Percentiles rank a stretch among this genome's conserved stretches.
Conservation (phyloP, 805 yeast genomes). For the Yarrowia phangngaensis region DNA sequence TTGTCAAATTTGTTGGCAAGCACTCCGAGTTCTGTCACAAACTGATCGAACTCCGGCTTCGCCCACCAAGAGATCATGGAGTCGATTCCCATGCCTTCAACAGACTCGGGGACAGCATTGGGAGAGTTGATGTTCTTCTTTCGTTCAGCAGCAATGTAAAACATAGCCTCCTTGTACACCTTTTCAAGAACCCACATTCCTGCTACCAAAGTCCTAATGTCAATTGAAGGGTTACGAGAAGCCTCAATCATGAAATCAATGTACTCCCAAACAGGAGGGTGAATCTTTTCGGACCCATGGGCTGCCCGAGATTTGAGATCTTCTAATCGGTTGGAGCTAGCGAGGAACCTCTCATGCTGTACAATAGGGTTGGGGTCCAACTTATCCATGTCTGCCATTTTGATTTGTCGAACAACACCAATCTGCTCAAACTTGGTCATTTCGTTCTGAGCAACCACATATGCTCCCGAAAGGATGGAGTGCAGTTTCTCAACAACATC, state of each 20-base stretch:
- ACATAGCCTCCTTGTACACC: constrained; percentile 26
- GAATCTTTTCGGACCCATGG: constrained; percentile 20
- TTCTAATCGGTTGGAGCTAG: neutral
- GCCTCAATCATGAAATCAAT: constrained; percentile 20
- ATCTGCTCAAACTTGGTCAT: constrained; percentile 24
- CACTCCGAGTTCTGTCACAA: constrained; percentile 6
- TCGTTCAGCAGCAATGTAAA: constrained; percentile 10
- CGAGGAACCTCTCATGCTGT: constrained; percentile 1
- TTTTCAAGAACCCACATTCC: constrained; percentile 25
- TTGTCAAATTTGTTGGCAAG: constrained; percentile 18
- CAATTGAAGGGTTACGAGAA: neutral
- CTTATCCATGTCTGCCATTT: constrained; percentile 8
- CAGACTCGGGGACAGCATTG: constrained; percentile 3
- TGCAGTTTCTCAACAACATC: constrained; percentile 5
- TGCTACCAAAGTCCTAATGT: constrained; percentile 9
- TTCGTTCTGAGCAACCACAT: constrained; percentile 14
- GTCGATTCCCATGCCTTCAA: constrained; percentile 13
- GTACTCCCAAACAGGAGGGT: constrained; percentile 23
- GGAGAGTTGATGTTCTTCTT: constrained; percentile 14
- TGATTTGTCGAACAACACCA: constrained; percentile 7
- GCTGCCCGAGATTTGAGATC: constrained; percentile 3
- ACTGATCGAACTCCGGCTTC: constrained; percentile 20
- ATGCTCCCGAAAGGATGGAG: neutral
- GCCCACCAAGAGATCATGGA: constrained; percentile 28
- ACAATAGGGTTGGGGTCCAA: constrained; percentile 13